A percentile compares a stretch with the other conserved stretches of the same genome.
phyloP scores from a whole-genome alignment of 2,329 filamentous ascomycete species.

The Dothideomycetes sp. region DNA sequence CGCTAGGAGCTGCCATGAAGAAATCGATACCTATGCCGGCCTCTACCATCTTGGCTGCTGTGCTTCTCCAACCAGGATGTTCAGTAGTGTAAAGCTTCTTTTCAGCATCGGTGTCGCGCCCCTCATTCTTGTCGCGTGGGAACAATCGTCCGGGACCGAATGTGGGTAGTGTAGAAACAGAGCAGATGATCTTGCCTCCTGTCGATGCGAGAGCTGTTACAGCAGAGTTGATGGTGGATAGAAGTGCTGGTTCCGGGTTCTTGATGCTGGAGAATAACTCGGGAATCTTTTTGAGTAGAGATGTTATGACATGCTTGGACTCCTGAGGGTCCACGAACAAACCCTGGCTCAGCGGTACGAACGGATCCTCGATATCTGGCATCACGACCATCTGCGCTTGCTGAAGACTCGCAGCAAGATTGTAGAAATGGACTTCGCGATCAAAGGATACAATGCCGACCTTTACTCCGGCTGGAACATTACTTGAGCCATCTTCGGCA shows the following conservation, averaged over 20 bases:
- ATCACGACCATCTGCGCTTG: slow-evolving; percentile 98
- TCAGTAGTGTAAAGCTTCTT: slow-evolving; percentile 89
- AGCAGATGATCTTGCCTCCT: slow-evolving; percentile 86
- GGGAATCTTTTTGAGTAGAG: slow-evolving; percentile 75
- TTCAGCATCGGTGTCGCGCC: slow-evolving; percentile 82
- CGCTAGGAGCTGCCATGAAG: slow-evolving; percentile 84
- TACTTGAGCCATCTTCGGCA: slow-evolving; percentile 42
- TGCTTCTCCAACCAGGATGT: slow-evolving; percentile 77
- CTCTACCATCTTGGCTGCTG: slow-evolving; percentile 78
- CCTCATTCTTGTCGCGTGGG: slow-evolving; percentile 79
- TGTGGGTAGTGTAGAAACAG: slow-evolving; percentile 77
- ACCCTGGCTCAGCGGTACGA: slow-evolving; percentile 82
- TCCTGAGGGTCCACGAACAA: slow-evolving; percentile 92
- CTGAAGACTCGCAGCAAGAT: slow-evolving; percentile 69
- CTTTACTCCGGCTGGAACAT: slow-evolving; percentile 69
- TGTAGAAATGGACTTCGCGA: slow-evolving; percentile 97
- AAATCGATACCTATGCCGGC: slow-evolving; percentile 84
- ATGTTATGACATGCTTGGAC: slow-evolving; percentile 75
- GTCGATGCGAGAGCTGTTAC: slow-evolving; percentile 75
- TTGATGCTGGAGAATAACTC: slow-evolving; percentile 80
- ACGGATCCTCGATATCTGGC: slow-evolving; percentile 94
- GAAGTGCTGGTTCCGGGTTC: slow-evolving; percentile 79
- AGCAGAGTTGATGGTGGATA: slow-evolving; percentile 76
- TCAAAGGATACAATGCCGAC: slow-evolving; percentile 95
- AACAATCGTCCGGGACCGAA: slow-evolving; percentile 82